Conservation (phyloP, 202 grass and related monocot genomes). For the Schoenoplectus tabernaemontani region DNA sequence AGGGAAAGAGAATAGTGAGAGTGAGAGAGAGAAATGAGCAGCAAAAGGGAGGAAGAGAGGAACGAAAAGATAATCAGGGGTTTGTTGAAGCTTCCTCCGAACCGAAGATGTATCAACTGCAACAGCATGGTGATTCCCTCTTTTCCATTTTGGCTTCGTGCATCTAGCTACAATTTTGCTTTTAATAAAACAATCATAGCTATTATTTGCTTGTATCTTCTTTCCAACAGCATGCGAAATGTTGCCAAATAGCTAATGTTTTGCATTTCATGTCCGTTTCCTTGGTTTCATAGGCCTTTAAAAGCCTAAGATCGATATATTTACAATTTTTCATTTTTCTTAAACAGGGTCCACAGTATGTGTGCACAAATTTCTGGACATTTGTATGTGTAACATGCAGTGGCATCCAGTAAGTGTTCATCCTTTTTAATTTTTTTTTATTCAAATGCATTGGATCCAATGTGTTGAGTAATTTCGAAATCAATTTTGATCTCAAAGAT, state of each 20-base stretch:
- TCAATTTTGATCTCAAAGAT: background rate
- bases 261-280: background rate
- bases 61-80: slow-evolving; percentile 93
- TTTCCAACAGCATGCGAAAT: no score
- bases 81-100: slow-evolving; percentile 89
- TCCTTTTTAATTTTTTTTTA: background rate
- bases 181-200: background rate
- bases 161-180: background rate
- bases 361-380: no score
- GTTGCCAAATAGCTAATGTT: background rate
- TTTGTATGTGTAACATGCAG: slow-evolving; percentile 93
- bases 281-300: background rate
- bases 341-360: slow-evolving; percentile 85
- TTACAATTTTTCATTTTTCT: background rate
- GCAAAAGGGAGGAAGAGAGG: slow-evolving; percentile 83
- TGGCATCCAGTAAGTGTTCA: slow-evolving; percentile 76
- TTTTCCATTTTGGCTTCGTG: background rate
- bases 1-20: background rate
- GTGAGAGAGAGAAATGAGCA: slow-evolving; percentile 19
- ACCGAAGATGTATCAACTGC: slow-evolving; percentile 85
- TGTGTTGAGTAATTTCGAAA: background rate
- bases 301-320: background rate
- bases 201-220: no score
- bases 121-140: slow-evolving; percentile 35
- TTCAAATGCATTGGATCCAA: background rate